These are phyloP conservation scores for Scortechinia acanthostroma DNA, from an alignment of 2,329 filamentous ascomycete species.

Conservation along the genomic window DNA sequence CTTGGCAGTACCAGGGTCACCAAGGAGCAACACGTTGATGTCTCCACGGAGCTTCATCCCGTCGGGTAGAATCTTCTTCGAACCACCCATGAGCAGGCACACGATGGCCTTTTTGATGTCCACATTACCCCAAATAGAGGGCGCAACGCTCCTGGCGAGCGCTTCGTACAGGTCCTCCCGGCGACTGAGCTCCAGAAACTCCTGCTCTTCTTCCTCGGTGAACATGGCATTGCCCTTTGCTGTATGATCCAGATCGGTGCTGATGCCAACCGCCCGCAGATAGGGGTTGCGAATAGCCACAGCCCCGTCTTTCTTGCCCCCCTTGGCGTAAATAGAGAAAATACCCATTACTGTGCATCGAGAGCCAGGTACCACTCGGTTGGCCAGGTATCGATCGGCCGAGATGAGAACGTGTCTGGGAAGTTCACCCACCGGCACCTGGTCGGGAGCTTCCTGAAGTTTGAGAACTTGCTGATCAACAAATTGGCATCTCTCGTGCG, in stretches of 20 bases:
- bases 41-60: constrained; percentile 97
- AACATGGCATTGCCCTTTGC: constrained; percentile 79
- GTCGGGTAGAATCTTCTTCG: constrained; percentile 94
- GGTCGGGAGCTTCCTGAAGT: constrained; percentile 91
- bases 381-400: constrained; percentile 91
- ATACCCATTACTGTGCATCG: constrained; percentile 93
- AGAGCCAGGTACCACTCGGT: constrained; percentile 89
- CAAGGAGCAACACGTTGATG: constrained; percentile 92
- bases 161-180: constrained; percentile 85
- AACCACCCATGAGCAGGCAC: constrained; percentile 85
- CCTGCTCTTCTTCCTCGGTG: constrained; percentile 92
- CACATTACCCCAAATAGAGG: constrained; percentile 90
- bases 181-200: constrained; percentile 85
- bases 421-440: constrained; percentile 92
- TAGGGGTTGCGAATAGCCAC: constrained; percentile 96
- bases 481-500: constrained; percentile 88
- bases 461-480: constrained; percentile 98
- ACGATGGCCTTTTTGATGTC: constrained; percentile 98
- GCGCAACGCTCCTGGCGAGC: constrained; percentile 87
- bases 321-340: constrained; percentile 95
- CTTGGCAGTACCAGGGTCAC: constrained; percentile 96
- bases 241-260: constrained; percentile 82
- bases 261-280: constrained; percentile 83
- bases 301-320: constrained; percentile 73
- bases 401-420: constrained; percentile 91